These are phyloP conservation scores for Ogataea henricii DNA, from an alignment of 805 yeast genomes.

Conservation along the genomic window DNA sequence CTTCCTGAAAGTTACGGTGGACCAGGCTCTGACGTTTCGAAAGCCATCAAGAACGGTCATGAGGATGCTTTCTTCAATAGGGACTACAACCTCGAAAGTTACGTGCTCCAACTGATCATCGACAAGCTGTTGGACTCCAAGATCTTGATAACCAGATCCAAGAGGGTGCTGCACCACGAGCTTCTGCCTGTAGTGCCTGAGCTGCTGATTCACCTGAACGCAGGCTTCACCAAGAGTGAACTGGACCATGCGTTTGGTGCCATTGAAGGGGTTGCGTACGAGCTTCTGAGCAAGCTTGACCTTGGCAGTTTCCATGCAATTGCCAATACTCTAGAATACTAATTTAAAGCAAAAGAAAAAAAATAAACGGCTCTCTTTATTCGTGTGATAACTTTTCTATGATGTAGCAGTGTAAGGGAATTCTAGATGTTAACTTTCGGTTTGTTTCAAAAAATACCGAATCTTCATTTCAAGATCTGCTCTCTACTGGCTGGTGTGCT, in stretches of 20 bases:
- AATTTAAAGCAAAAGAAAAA: constrained; percentile 5
- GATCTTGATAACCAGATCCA: constrained; percentile 54
- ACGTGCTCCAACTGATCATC: constrained; percentile 65
- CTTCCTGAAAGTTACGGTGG: constrained; percentile 56
- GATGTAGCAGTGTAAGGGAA: no score
- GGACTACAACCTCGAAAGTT: constrained; percentile 54
- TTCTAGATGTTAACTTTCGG: no score
- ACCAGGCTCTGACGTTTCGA: constrained; percentile 39
- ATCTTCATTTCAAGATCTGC: no score
- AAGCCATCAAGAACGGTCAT: constrained; percentile 47
- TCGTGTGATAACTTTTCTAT: no score
- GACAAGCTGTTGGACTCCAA: constrained; percentile 54
- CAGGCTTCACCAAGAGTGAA: constrained; percentile 48
- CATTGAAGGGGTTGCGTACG: constrained; percentile 34
- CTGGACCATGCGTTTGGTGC: constrained; percentile 43
- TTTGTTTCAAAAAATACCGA: no score
- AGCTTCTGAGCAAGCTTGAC: constrained; percentile 11
- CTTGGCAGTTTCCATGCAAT: constrained; percentile 10
- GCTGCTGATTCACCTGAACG: constrained; percentile 51
- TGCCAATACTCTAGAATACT: constrained; percentile 15
- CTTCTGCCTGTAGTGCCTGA: constrained; percentile 67
- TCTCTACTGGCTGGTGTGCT: no score
- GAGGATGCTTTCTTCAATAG: constrained; percentile 44
- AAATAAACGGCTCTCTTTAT: not conserved
- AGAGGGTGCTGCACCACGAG: constrained; percentile 76